Evolutionary conservation across 2,329 filamentous ascomycete species (phyloP), one percentile per base, ranked within the genome.

Genomic region (Hypomyces rosellus): DNA sequence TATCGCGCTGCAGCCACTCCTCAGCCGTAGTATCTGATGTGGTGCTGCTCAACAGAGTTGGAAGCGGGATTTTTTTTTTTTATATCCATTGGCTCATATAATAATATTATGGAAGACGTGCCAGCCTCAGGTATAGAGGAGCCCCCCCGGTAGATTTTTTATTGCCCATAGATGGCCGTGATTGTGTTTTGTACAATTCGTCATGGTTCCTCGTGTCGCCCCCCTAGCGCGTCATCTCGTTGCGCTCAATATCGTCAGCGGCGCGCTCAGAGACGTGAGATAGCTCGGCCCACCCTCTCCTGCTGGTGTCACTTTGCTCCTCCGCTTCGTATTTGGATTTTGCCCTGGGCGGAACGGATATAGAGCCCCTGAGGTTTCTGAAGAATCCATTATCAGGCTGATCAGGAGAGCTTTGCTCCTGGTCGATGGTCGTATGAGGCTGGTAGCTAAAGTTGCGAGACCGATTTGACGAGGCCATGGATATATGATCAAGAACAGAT

Each of bases 401-500:
- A 11, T 41, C 20, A 20, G 38, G 3, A 9, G 38, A 16, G 38
- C 16, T n/a, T 5, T 9, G 15, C 16, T 20, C 15, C 25, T 9
- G 15, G 11, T 15, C 15, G 16, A 41, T 7, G 38, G 7, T 4
- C 3, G 15, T 12, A 41, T 16, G 15, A 18, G 38, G 20, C 5
- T 16, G 38, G 15, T 41, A 20, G 16, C 38, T 20, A 20, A 41
- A 41, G 15, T 20, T 20, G 20, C 20, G 38, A 38, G 53, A 48
- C 36, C 47, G 44, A 41, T 20, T 41, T 9, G 38, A 18, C 15
- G 38, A 41, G 1, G 16, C 7, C 38, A 18, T 12, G 37, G 54
- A 48, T 33, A 55, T 53, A 20, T 45, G 45, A 41, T 55, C 54
- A 36, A 55, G 51, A 5, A 55, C 54, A 34, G 42, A 48, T 41